Conservation (phyloP, 495 filamentous ascomycete genomes). For the Xylaria acuta region DNA sequence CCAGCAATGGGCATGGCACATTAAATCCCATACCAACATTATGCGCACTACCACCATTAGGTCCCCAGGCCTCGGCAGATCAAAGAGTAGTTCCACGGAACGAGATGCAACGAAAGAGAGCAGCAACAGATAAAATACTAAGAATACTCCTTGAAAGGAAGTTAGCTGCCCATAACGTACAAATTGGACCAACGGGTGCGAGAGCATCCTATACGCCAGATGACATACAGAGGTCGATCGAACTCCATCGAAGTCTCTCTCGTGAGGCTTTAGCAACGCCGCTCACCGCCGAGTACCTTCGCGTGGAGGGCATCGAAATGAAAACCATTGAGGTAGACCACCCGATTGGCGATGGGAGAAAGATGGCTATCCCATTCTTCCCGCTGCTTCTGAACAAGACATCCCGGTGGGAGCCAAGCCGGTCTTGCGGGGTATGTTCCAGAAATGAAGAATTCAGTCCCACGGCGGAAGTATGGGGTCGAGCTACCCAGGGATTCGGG, state of each 20-base stretch:
- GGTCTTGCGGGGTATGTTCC: too few relatives aligned
- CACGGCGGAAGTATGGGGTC: not conserved
- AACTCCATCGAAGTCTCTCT: not conserved
- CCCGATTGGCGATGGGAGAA: not conserved
- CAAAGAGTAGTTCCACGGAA: not conserved
- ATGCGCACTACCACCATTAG: not conserved
- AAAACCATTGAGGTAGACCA: not conserved
- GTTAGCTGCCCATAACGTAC: not conserved
- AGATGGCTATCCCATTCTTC: not conserved
- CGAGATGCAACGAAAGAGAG: not conserved
- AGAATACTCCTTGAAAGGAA: not conserved
- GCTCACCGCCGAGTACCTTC: not conserved
- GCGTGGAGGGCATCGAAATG: not conserved
- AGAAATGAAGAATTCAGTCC: not conserved
- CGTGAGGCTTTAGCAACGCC: not conserved
- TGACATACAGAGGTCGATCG: not conserved
- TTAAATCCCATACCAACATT: too few relatives aligned
- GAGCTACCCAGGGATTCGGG: not conserved
- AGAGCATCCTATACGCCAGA: not conserved
- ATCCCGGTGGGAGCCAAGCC: too few relatives aligned
- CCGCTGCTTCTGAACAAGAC: not conserved
- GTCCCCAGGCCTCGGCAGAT: too few relatives aligned
- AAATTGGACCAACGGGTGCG: not conserved
- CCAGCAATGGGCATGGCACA: too few relatives aligned
- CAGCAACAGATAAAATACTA: not conserved